These are phyloP conservation scores for Diutina pseudorugosa DNA, from an alignment of 1,139 yeast genomes.

Conservation along the genomic window DNA sequence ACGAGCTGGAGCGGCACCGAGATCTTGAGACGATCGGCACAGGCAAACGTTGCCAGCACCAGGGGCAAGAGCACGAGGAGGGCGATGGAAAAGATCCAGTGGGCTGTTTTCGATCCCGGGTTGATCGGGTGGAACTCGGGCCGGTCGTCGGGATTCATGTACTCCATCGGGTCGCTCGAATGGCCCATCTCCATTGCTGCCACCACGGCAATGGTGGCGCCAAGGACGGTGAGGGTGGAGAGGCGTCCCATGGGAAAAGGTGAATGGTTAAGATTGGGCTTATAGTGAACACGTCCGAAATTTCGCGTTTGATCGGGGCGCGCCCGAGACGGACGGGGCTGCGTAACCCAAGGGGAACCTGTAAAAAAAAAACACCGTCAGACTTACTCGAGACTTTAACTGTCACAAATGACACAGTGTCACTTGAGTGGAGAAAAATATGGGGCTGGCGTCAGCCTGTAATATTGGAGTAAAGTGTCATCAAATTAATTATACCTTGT, in stretches of 20 bases:
- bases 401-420: too few relatives aligned
- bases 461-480: too few relatives aligned
- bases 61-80: constrained; percentile 43
- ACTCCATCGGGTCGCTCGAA: constrained; percentile 12
- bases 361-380: too few relatives aligned
- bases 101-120: constrained; percentile 45
- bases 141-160: constrained; percentile 2
- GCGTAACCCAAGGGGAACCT: too few relatives aligned
- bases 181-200: constrained; percentile 18
- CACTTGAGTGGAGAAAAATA: too few relatives aligned
- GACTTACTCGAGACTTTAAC: too few relatives aligned
- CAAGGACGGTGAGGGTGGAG: not conserved
- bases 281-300: constrained; percentile 3
- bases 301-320: not conserved
- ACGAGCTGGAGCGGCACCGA: constrained; percentile 24
- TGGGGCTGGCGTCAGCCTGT: too few relatives aligned
- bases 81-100: constrained; percentile 44
- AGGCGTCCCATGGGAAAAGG: not conserved
- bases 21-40: constrained; percentile 30
- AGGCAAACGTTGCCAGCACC: constrained; percentile 37
- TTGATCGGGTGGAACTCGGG: constrained; percentile 32
- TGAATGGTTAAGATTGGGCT: not conserved
- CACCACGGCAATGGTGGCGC: not conserved
- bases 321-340: too few relatives aligned
- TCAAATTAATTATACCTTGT: too few relatives aligned